Conservation (phyloP, 495 filamentous ascomycete genomes). For the Lindgomyces ingoldianus region DNA sequence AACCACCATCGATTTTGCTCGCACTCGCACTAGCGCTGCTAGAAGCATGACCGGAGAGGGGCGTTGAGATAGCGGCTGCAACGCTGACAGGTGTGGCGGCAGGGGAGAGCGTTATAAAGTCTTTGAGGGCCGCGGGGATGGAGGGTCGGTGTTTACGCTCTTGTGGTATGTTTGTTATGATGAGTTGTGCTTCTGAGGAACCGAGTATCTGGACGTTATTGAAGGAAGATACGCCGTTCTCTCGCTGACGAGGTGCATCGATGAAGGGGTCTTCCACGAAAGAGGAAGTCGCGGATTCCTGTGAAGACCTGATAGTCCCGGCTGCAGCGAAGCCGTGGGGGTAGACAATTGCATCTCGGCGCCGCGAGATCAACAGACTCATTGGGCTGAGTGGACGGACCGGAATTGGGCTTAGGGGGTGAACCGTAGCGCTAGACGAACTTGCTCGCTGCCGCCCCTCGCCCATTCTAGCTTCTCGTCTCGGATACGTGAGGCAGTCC, state of each 20-base stretch:
- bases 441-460: background rate
- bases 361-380: background rate
- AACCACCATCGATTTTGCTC: too few relatives aligned
- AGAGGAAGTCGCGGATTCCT: background rate
- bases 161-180: too few relatives aligned
- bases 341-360: background rate
- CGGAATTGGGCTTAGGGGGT: slow-evolving; percentile 1
- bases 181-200: background rate
- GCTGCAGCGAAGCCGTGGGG: background rate
- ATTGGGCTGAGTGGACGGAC: slow-evolving; percentile 2
- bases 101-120: too few relatives aligned
- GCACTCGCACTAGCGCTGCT: too few relatives aligned
- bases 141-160: too few relatives aligned
- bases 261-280: background rate
- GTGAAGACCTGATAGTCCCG: background rate
- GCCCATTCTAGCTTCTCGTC: background rate
- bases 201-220: too few relatives aligned
- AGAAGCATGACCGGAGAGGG: too few relatives aligned
- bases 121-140: too few relatives aligned
- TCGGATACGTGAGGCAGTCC: background rate
- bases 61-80: too few relatives aligned
- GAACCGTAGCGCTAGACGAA: background rate
- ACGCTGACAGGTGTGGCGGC: too few relatives aligned
- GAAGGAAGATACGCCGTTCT: background rate
- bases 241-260: background rate